These are phyloP conservation scores for Sporothrix variecibatus DNA, from an alignment of 2,329 filamentous ascomycete genomes.

Conservation along the genomic window DNA sequence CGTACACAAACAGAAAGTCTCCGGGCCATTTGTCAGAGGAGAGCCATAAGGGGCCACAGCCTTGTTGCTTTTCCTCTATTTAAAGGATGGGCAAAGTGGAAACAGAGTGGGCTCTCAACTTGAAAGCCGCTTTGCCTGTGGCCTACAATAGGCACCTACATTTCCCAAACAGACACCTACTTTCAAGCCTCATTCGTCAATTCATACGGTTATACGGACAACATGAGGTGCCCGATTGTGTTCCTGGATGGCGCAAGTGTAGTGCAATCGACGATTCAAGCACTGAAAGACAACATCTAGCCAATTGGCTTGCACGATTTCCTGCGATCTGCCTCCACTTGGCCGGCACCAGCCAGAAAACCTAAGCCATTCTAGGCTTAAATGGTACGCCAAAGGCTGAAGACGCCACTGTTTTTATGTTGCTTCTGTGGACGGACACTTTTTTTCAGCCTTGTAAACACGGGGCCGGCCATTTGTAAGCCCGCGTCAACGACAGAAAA, in stretches of 20 bases:
- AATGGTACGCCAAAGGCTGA: background rate
- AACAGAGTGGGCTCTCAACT: too few relatives aligned
- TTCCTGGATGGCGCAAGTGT: background rate
- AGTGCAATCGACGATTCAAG: background rate
- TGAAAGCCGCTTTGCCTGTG: background rate
- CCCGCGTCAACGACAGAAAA: background rate
- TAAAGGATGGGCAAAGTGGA: too few relatives aligned
- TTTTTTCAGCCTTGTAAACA: background rate
- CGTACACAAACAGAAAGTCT: background rate
- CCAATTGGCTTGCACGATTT: constrained; percentile 8
- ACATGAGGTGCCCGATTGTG: background rate
- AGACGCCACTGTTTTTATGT: background rate
- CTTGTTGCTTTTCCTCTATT: background rate
- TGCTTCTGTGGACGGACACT: background rate
- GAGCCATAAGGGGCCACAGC: background rate
- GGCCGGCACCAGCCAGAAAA: background rate
- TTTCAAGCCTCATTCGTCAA: background rate
- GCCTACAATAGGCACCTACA: background rate
- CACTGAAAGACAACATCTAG: background rate
- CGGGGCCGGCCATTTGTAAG: background rate
- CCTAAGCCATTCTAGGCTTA: background rate
- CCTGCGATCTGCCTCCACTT: background rate
- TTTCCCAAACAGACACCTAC: background rate
- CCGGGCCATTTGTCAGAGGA: background rate
- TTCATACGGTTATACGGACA: background rate